Base-by-base conservation (phyloP, 1,284 basidiomycete genomes). In the Sanguinoderma infundibulare region DNA sequence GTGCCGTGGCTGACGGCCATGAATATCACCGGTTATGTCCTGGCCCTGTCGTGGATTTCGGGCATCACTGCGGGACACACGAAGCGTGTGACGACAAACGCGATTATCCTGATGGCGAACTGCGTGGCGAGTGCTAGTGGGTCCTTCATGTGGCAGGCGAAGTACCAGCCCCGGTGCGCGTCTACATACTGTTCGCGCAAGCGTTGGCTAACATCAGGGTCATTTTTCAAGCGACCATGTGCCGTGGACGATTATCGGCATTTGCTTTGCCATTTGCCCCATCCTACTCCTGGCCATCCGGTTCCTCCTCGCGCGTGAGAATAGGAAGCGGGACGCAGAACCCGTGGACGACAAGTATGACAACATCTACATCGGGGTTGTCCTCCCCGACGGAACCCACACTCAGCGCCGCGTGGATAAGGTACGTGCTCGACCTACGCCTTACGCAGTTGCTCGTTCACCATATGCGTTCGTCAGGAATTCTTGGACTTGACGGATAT, bases 21-120 rank as follows among this genome's bases (percentile, higher is more conserved):
- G n/a, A n/a, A n/a, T 17, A 91, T 87, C 0, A 83, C 89, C 1
- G 91, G 91, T 0, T 89, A 92, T 71, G 92, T 90, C 59, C 76
- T 70, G 35, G 90, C 88, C 1, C n/a, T n/a, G n/a, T n/a, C n/a
- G n/a, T n/a, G n/a, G n/a, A n/a, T n/a, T n/a, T n/a, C n/a, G n/a
- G n/a, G n/a, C n/a, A n/a, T n/a, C n/a, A n/a, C n/a, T n/a, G n/a
- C n/a, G n/a, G n/a, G n/a, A n/a, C n/a, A n/a, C n/a, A n/a, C n/a
- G n/a, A n/a, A n/a, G n/a, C n/a, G n/a, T n/a, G n/a, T n/a, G n/a
- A n/a, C n/a, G n/a, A 83, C 82, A 2, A 90, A 92, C 71, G 85
- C 89, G 0, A 84, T 91, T 68, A 82, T 89, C 77, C 80, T 90
- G n/a, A 83, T 82, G 55, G 84, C 86, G 0, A 89, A 91, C 67